These are phyloP conservation scores for Lactarius trivialis DNA, from an alignment of 768 basidiomycete species.

Conservation along the genomic window DNA sequence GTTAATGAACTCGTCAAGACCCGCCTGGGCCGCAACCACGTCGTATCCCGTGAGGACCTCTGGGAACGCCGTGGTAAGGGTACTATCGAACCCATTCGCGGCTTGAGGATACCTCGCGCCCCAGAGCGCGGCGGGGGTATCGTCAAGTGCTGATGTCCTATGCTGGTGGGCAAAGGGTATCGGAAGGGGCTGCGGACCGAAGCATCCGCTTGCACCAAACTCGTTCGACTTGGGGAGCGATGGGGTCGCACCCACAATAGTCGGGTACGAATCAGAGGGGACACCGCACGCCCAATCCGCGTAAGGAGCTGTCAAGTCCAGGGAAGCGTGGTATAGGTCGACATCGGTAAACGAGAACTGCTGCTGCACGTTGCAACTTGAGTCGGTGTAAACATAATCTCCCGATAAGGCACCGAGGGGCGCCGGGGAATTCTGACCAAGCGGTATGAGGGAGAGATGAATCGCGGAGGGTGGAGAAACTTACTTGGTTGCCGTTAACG, in stretches of 20 bases:
- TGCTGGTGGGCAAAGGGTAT: slow-evolving; percentile 17
- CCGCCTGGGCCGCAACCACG: background rate
- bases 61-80: background rate
- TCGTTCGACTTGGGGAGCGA: slow-evolving; percentile 3
- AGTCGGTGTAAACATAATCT: slow-evolving; percentile 8
- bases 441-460: background rate
- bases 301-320: slow-evolving; percentile 11
- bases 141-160: slow-evolving; percentile 3
- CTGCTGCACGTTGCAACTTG: slow-evolving; percentile 1
- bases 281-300: slow-evolving; percentile 9
- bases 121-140: slow-evolving; percentile 16
- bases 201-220: slow-evolving; percentile 4
- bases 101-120: slow-evolving; percentile 3
- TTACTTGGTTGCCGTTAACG: slow-evolving; percentile 7
- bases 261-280: slow-evolving; percentile 2
- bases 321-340: slow-evolving; percentile 13
- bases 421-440: slow-evolving; percentile 2
- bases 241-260: background rate
- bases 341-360: slow-evolving; percentile 14
- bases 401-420: slow-evolving; percentile 4
- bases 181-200: slow-evolving; percentile 9
- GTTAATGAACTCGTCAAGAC: slow-evolving; percentile 19
- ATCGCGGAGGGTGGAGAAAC: background rate
- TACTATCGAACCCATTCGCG: background rate
- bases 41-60: slow-evolving; percentile 12